Base-by-base conservation (phyloP, 2,329 filamentous ascomycete species). In the Apiospora sp. region DNA sequence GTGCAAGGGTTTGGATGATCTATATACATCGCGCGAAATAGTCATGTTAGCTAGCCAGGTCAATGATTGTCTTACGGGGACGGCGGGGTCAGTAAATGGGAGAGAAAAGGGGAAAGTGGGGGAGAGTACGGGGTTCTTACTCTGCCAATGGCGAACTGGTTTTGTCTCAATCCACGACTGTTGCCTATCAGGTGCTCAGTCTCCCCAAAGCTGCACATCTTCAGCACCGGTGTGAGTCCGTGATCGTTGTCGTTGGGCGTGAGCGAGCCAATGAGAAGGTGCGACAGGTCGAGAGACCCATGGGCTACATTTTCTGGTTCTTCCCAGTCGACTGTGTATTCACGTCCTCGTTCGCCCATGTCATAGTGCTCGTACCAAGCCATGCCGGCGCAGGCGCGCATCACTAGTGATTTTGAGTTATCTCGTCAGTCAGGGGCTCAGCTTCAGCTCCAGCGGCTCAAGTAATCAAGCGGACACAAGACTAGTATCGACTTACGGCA, bases 191-290 rank as follows among this genome's bases (percentile, higher is more conserved):
- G 37, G 10, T n/a, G 4, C 8, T n/a, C 22, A 22, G 34, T 24
- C 4, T 64, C 58, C 19, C 54, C 58, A 41, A 64, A 64, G 34
- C 58, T n/a, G 22, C 58, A 67, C 58, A 71, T 64, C 70, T 71
- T 71, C 27, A 71, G 22, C 19, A 64, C 8, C 16, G 70, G 70
- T 27, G 51, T 19, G 30, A 67, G 34, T 16, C 13, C 43, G 37
- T 71, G 70, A 19, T 71, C 70, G 10, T 4, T 6, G 34, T 67
- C 70, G 51, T 24, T 58, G 44, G 51, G 34, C 10, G 44, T 34
- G 22, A 71, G 70, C 8, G 43, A n/a, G 16, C 70, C 70, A 8
- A 71, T 61, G 43, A 71, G 70, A 3, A 71, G 27, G 13, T 71
- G 70, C 34, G 70, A 67, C 8, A 64, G 19, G 58, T 71, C 41